Conservation (phyloP, 257 asterid species). For the Fraxinus excelsior region DNA sequence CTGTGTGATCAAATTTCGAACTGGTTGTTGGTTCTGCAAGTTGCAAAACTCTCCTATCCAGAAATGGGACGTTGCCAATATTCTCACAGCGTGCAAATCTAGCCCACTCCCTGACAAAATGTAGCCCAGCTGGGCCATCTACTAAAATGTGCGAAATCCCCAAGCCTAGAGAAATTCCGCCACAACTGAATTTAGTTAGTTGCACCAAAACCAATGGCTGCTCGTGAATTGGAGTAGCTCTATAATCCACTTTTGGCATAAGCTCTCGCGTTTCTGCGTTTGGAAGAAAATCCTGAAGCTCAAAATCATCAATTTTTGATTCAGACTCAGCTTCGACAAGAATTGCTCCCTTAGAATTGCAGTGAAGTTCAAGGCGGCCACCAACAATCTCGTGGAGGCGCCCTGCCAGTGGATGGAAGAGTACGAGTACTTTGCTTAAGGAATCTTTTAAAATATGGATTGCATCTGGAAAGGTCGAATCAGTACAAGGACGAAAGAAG, state of each 20-base stretch:
- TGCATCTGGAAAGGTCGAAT: not conserved
- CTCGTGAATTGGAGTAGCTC: constrained; percentile 9
- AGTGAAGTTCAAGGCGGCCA: constrained; percentile 13
- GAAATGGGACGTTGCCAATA: constrained; percentile 3
- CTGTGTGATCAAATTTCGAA: not conserved
- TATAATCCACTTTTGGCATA: not conserved
- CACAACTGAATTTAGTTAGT: constrained; percentile 28
- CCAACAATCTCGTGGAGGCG: not conserved
- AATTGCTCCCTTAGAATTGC: too few relatives aligned
- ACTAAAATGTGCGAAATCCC: constrained; percentile 16
- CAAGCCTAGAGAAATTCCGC: constrained; percentile 28
- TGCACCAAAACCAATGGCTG: constrained; percentile 19
- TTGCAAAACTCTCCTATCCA: constrained; percentile 10
- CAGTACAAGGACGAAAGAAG: not conserved
- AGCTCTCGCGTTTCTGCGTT: too few relatives aligned
- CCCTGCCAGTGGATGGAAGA: constrained; percentile 5
- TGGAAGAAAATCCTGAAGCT: too few relatives aligned
- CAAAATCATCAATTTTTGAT: not conserved
- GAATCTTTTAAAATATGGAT: not conserved
- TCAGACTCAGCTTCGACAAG: not conserved
- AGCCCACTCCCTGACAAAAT: constrained; percentile 30
- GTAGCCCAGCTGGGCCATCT: constrained; percentile 26
- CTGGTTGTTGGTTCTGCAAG: not conserved
- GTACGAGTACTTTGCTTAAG: not conserved
- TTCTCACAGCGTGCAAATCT: constrained; percentile 29